Conservation (phyloP, 2,329 filamentous ascomycete species). For the Leptosphaerulina australis region DNA sequence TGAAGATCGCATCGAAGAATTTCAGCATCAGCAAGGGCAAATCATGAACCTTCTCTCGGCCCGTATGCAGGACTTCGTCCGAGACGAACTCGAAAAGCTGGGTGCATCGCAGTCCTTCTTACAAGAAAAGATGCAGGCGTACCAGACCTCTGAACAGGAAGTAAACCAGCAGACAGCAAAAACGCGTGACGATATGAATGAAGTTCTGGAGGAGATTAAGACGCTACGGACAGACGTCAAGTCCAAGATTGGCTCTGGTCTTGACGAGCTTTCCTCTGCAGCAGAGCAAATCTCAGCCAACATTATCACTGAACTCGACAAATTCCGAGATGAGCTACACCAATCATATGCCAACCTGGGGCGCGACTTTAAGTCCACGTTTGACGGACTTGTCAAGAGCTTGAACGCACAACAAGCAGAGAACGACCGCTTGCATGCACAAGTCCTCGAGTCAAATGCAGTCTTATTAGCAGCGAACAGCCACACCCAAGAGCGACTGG, state of each 20-base stretch:
- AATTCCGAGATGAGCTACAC: constrained; percentile 83
- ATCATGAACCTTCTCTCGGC: constrained; percentile 71
- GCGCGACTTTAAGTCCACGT: constrained; percentile 82
- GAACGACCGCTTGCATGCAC: constrained; percentile 71
- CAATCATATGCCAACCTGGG: constrained; percentile 82
- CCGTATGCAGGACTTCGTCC: constrained; percentile 78
- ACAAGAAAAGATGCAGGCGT: constrained; percentile 69
- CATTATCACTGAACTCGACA: constrained; percentile 81
- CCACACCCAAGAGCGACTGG: constrained; percentile 68
- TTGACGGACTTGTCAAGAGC: constrained; percentile 78
- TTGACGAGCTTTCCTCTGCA: constrained; percentile 80
- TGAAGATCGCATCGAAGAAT: constrained; percentile 73
- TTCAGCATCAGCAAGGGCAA: constrained; percentile 73
- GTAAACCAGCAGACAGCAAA: constrained; percentile 70
- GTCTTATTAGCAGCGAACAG: constrained; percentile 72
- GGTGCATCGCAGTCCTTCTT: constrained; percentile 72
- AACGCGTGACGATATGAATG: constrained; percentile 85
- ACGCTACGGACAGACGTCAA: constrained; percentile 88
- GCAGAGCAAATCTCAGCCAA: constrained; percentile 89
- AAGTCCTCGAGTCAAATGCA: constrained; percentile 73
- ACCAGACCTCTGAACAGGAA: constrained; percentile 70
- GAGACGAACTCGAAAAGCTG: constrained; percentile 74
- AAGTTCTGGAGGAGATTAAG: constrained; percentile 90
- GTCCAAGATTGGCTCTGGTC: constrained; percentile 78
- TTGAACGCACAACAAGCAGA: constrained; percentile 78